phyloP scores from a whole-genome alignment of 331 rosid genomes.

The Saraca asoca region DNA sequence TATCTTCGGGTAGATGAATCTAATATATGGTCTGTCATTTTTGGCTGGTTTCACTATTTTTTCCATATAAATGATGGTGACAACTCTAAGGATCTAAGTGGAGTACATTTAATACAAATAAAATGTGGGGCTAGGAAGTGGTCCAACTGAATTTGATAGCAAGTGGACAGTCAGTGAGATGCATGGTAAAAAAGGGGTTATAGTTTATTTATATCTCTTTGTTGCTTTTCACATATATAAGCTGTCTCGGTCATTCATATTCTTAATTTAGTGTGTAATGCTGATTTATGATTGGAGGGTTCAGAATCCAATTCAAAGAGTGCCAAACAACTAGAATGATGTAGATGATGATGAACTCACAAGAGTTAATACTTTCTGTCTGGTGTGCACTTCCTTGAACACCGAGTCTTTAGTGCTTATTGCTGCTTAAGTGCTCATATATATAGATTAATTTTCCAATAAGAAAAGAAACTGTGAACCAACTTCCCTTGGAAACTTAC shows the following conservation, averaged over 20 bases:
- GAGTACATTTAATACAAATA: too few species aligned
- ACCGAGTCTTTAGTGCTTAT: slow-evolving; percentile 32
- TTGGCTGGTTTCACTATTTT: too few species aligned
- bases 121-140: too few species aligned
- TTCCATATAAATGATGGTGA: too few species aligned
- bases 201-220: not conserved
- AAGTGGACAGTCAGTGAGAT: not conserved
- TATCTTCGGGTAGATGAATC: too few species aligned
- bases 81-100: too few species aligned
- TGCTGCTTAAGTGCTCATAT: too few species aligned
- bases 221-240: not conserved
- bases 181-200: slow-evolving; percentile 18
- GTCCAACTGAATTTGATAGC: too few species aligned
- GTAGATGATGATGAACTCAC: slow-evolving; percentile 35
- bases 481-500: too few species aligned
- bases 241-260: not conserved
- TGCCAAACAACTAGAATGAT: slow-evolving; percentile 9
- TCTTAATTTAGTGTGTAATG: not conserved
- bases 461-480: too few species aligned
- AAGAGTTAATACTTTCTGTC: slow-evolving; percentile 47
- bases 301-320: slow-evolving; percentile 37
- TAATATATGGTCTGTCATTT: too few species aligned
- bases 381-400: slow-evolving; percentile 34
- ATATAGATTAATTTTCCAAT: not conserved
- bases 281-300: slow-evolving; percentile 29